A percentile compares a stretch with the other conserved stretches of the same genome.
Conservation (phyloP, 2,329 filamentous ascomycete genomes). For the Xylariales sp. region DNA sequence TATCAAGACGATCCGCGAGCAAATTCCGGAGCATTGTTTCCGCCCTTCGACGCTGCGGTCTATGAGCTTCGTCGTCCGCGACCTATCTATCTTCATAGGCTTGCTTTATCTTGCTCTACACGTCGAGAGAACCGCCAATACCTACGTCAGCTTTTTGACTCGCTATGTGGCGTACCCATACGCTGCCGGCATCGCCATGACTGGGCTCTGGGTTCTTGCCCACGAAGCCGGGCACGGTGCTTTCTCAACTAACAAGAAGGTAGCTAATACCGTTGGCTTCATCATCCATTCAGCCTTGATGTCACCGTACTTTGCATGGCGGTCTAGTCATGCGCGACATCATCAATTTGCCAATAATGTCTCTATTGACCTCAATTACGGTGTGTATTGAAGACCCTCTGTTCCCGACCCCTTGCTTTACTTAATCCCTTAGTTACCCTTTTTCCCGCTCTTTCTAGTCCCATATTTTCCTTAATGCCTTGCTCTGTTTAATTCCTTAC, state of each 20-base stretch:
- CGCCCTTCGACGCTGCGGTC: conserved; percentile 62
- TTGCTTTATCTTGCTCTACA: conserved; percentile 62
- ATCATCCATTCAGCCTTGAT: conserved; percentile 72
- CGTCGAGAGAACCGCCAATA: conserved; percentile 58
- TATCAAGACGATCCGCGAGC: conserved; percentile 58
- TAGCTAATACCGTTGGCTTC: conserved; percentile 74
- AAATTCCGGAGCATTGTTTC: conserved; percentile 71
- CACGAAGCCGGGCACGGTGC: conserved; percentile 77
- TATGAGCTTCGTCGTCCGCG: conserved; percentile 65
- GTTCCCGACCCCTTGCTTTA: no score
- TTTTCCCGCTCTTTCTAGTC: no score
- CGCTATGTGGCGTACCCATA: conserved; percentile 70
- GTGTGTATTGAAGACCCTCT: background rate
- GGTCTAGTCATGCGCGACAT: conserved; percentile 76
- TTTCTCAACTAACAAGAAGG: conserved; percentile 65
- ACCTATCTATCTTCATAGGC: conserved; percentile 60
- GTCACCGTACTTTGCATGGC: conserved; percentile 80
- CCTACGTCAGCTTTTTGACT: conserved; percentile 56
- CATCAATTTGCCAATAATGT: conserved; percentile 57
- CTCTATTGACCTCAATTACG: conserved; percentile 27
- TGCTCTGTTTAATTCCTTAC: no score
- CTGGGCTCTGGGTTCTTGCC: conserved; percentile 76
- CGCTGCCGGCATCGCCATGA: conserved; percentile 71
- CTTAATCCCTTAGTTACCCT: no score
- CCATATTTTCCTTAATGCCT: no score